Conservation (phyloP, 2,329 filamentous ascomycete species). For the Aspergillus aculeatinus region DNA sequence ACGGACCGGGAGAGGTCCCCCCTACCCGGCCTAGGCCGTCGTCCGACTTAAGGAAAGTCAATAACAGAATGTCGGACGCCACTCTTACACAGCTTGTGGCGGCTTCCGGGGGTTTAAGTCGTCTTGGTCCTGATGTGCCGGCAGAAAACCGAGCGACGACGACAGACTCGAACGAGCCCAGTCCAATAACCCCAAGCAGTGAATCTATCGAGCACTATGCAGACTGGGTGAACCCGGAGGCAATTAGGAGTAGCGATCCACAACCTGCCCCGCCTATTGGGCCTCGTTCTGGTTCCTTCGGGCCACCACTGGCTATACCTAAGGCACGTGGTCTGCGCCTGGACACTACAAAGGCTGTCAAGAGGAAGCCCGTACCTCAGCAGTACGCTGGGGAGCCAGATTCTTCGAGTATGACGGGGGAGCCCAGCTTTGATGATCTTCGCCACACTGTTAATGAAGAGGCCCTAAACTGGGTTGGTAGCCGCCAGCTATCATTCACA, state of each 20-base stretch:
- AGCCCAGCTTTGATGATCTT: slow-evolving; percentile 44
- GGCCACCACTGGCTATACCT: slow-evolving; percentile 8
- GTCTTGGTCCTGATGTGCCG: slow-evolving; percentile 35
- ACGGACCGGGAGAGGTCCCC: slow-evolving; percentile 70
- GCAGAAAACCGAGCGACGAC: slow-evolving; percentile 39
- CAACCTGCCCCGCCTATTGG: slow-evolving; percentile 23
- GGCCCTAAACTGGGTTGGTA: slow-evolving; percentile 51
- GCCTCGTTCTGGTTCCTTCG: slow-evolving; percentile 14
- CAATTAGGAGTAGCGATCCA: slow-evolving; percentile 23
- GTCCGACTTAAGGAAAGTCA: slow-evolving; percentile 74
- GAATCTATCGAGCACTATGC: slow-evolving; percentile 15
- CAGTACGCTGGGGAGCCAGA: slow-evolving; percentile 26
- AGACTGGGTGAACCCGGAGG: slow-evolving; percentile 5
- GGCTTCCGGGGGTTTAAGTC: slow-evolving; percentile 57
- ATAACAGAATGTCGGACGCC: slow-evolving; percentile 76
- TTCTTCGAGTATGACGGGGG: slow-evolving; percentile 25
- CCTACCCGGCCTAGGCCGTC: slow-evolving; percentile 69
- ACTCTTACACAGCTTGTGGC: slow-evolving; percentile 79
- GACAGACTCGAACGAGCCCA: slow-evolving; percentile 35
- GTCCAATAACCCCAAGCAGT: slow-evolving; percentile 38
- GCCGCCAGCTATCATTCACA: slow-evolving; percentile 26
- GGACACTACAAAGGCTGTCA: slow-evolving; percentile 47
- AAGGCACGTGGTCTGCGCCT: slow-evolving; percentile 23
- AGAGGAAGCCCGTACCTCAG: slow-evolving; percentile 55
- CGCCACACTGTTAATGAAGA: slow-evolving; percentile 48